Conservation (phyloP, 192 early-diverging fungal genomes). For the Entrophospora sp. region DNA sequence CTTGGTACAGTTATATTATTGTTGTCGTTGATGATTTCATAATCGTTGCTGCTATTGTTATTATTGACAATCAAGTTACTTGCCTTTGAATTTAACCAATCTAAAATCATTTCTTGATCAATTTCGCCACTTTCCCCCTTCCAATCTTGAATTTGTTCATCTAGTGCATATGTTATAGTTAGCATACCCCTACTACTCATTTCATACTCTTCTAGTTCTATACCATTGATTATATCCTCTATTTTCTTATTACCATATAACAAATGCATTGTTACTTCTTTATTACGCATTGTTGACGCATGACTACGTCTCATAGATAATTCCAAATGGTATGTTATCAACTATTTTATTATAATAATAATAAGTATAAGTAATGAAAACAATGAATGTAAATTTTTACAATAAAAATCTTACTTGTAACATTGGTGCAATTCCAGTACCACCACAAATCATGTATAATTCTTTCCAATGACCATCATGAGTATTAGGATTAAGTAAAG, state of each 20-base stretch:
- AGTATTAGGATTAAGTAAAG: background rate
- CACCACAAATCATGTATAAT: conserved; percentile 20
- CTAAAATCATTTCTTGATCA: background rate
- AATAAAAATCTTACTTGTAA: conserved; percentile 1
- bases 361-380: background rate
- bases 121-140: background rate
- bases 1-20: too few species aligned
- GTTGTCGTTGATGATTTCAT: too few species aligned
- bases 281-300: background rate
- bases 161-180: background rate
- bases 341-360: background rate
- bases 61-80: too few species aligned
- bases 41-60: too few species aligned
- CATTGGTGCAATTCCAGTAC: conserved; percentile 19
- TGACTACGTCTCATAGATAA: too few species aligned
- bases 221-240: background rate
- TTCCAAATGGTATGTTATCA: background rate
- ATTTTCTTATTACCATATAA: background rate
- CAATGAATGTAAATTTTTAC: background rate
- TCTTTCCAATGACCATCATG: conserved; percentile 16
- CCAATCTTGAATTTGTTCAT: background rate
- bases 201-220: background rate
- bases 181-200: background rate
- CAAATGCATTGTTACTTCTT: background rate
- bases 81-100: too few species aligned